Conservation (phyloP, 345 rosid genomes). For the Eucalyptus globulus region DNA sequence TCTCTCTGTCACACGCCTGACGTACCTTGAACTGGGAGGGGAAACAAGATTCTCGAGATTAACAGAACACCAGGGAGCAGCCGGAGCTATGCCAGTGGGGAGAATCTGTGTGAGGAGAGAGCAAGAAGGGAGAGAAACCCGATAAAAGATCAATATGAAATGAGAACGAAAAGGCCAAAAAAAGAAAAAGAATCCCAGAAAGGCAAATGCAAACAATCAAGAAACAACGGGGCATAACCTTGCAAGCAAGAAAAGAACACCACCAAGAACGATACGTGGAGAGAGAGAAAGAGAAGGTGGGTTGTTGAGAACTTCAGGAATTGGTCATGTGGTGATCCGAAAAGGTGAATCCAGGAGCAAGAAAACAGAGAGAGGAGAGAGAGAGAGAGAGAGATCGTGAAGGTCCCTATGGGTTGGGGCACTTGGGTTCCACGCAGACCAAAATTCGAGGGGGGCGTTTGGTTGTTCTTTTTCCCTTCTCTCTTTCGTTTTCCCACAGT, state of each 20-base stretch:
- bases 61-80: not conserved
- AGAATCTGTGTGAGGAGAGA: not conserved
- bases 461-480: not conserved
- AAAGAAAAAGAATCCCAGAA: not conserved
- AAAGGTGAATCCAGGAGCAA: not conserved
- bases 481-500: not conserved
- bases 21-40: not conserved
- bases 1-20: not conserved
- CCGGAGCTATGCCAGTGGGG: not conserved
- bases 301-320: constrained; percentile 19
- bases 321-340: constrained; percentile 78
- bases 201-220: not conserved
- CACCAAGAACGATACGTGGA: not conserved
- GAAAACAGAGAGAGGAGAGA: not conserved
- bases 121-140: not conserved
- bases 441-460: not conserved
- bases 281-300: not conserved
- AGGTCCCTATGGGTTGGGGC: not conserved
- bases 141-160: not conserved
- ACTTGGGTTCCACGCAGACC: not conserved
- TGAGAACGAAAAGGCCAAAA: not conserved
- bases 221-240: not conserved
- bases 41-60: not conserved
- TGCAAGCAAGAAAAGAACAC: not conserved
- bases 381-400: not conserved